These are phyloP conservation scores for Symbiodinium natans DNA, from an alignment of 73 alveolate genomes.

Conservation along the genomic window DNA sequence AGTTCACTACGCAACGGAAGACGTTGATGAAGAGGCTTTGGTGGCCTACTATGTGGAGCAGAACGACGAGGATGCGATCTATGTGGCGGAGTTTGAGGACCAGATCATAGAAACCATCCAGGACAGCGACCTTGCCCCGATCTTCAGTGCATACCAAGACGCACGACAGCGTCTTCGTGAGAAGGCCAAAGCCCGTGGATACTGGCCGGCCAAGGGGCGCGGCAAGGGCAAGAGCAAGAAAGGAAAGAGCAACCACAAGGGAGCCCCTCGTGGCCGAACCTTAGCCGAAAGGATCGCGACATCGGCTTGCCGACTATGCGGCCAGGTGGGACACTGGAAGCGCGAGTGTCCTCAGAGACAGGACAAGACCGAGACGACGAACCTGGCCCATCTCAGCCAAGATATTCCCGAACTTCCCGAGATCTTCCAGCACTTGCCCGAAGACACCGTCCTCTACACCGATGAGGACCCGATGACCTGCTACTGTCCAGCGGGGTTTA, in stretches of 20 bases:
- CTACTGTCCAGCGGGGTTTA: no score
- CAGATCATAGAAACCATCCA: neutral
- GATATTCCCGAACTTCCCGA: neutral
- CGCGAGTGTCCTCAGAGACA: neutral
- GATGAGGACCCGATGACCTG: no score
- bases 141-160: neutral
- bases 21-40: neutral
- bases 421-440: neutral
- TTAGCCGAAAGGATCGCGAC: slow-evolving; percentile 8
- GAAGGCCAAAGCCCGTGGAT: neutral
- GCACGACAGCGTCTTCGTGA: neutral
- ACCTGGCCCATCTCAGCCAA: neutral
- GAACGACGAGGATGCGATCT: slow-evolving; percentile 27
- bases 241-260: neutral
- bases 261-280: neutral
- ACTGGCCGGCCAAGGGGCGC: neutral
- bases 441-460: neutral
- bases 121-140: neutral
- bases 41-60: neutral
- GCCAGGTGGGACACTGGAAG: slow-evolving; percentile 19
- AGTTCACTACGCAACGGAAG: neutral
- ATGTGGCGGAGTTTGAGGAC: slow-evolving; percentile 18
- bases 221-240: neutral
- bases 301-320: neutral
- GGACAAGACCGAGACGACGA: neutral